These are phyloP conservation scores for Rhizophora apiculata DNA, from an alignment of 345 rosid species.

Conservation along the genomic window DNA sequence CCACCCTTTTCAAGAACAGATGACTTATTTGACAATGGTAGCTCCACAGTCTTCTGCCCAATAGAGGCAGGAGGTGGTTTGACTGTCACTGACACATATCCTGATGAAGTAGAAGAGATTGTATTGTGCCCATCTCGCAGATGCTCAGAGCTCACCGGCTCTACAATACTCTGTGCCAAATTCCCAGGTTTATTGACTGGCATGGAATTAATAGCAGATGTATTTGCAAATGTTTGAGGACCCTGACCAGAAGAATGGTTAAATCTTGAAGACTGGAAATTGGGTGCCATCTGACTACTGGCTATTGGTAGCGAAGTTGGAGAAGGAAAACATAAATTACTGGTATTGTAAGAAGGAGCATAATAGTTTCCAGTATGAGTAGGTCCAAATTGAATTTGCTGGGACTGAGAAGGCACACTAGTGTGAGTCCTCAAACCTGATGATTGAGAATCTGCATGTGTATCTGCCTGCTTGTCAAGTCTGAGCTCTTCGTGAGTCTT, in stretches of 20 bases:
- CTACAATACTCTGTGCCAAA: slow-evolving; percentile 34
- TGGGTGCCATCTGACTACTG: slow-evolving; percentile 51
- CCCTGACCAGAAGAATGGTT: slow-evolving; percentile 52
- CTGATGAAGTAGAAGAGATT: slow-evolving; percentile 36
- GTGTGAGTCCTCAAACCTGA: slow-evolving; percentile 57
- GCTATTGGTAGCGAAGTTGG: slow-evolving; percentile 53
- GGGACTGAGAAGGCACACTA: slow-evolving; percentile 61
- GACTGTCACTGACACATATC: slow-evolving; percentile 45
- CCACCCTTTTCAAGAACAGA: slow-evolving; percentile 43
- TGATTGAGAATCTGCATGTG: slow-evolving; percentile 51
- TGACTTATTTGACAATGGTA: slow-evolving; percentile 22
- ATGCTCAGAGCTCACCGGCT: slow-evolving; percentile 39
- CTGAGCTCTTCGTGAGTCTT: slow-evolving; percentile 92
- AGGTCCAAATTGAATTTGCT: slow-evolving; percentile 49
- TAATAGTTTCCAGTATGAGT: slow-evolving; percentile 49
- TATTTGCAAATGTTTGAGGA: slow-evolving; percentile 54
- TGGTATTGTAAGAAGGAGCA: slow-evolving; percentile 41
- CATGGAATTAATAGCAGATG: slow-evolving; percentile 37
- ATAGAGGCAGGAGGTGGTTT: slow-evolving; percentile 44
- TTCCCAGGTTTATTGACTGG: slow-evolving; percentile 39
- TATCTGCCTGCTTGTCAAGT: slow-evolving; percentile 69
- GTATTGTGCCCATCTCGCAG: slow-evolving; percentile 38
- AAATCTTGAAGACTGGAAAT: slow-evolving; percentile 62
- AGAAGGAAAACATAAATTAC: slow-evolving; percentile 43
- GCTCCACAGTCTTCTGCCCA: slow-evolving; percentile 39